phyloP scores from a whole-genome alignment of 2,329 filamentous ascomycete genomes.

The Huntiella abstrusa region DNA sequence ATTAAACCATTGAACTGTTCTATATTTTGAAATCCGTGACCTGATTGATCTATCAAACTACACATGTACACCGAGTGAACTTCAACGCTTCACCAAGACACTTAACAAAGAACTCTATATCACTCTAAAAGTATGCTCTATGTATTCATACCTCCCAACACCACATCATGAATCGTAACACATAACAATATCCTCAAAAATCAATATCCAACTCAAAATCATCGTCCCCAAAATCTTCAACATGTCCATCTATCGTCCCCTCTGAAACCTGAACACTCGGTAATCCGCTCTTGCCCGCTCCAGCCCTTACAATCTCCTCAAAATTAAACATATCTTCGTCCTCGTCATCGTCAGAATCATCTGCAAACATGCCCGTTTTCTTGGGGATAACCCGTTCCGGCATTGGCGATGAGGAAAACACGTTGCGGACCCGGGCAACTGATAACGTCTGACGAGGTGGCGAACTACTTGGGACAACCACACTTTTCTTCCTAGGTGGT shows the following conservation, averaged over 20 bases:
- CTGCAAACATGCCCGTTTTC: neutral
- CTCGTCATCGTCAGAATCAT: neutral
- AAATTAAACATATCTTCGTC: conserved; percentile 4
- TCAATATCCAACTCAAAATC: conserved; percentile 9
- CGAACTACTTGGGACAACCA: neutral
- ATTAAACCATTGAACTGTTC: too few species aligned
- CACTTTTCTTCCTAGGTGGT: neutral
- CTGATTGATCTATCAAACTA: too few species aligned
- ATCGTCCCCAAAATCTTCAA: conserved; percentile 2
- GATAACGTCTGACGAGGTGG: neutral
- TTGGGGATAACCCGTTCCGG: neutral
- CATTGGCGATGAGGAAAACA: neutral
- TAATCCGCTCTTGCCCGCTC: neutral
- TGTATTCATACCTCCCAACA: neutral
- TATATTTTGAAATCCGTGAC: too few species aligned
- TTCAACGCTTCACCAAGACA: too few species aligned
- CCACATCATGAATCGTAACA: neutral
- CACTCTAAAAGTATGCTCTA: too few species aligned
- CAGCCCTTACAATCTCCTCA: neutral
- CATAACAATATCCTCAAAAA: conserved; percentile 4
- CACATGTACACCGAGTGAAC: too few species aligned
- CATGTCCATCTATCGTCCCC: neutral
- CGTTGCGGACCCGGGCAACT: neutral
- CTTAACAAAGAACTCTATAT: too few species aligned
- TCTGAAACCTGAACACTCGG: neutral